Conservation (phyloP, 176 grass and related monocot species). For the Raddia distichophylla region DNA sequence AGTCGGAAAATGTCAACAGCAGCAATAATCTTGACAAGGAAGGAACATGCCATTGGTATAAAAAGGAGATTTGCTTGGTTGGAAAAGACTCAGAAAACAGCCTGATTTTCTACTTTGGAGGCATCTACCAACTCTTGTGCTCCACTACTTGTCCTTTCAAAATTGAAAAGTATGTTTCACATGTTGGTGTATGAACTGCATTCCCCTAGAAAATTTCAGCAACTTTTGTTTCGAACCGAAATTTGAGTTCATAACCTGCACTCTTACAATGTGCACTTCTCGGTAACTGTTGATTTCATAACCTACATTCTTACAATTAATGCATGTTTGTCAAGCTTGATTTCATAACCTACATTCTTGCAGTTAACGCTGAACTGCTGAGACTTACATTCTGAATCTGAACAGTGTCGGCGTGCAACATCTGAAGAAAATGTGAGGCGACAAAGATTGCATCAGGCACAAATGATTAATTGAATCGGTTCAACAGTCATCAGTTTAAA, state of each 20-base stretch:
- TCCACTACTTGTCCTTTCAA: constrained; percentile 27
- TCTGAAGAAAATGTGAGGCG: constrained; percentile 7
- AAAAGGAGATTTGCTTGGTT: constrained; percentile 24
- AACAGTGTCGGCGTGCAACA: background rate
- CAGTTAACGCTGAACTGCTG: too few species aligned
- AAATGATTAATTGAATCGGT: too few species aligned
- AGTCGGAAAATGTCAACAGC: constrained; percentile 54
- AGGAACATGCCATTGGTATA: constrained; percentile 35
- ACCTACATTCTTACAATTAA: too few species aligned
- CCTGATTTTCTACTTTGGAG: constrained; percentile 21
- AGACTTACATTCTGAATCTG: background rate
- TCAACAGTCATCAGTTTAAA: background rate
- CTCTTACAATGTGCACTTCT: too few species aligned
- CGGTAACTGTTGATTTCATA: too few species aligned
- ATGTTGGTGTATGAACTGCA: constrained; percentile 3
- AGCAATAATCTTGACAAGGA: constrained; percentile 44
- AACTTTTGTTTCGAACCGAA: too few species aligned
- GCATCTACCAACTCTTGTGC: constrained; percentile 33
- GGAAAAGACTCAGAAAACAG: constrained; percentile 11
- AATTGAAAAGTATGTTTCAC: constrained; percentile 29
- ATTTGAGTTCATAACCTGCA: too few species aligned
- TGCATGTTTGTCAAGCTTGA: too few species aligned
- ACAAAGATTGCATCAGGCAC: background rate
- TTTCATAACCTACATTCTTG: too few species aligned
- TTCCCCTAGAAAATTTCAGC: too few species aligned